Evolutionary conservation across 208 protist species (phyloP).

Genomic region (Vickermania spadyakhi): DNA sequence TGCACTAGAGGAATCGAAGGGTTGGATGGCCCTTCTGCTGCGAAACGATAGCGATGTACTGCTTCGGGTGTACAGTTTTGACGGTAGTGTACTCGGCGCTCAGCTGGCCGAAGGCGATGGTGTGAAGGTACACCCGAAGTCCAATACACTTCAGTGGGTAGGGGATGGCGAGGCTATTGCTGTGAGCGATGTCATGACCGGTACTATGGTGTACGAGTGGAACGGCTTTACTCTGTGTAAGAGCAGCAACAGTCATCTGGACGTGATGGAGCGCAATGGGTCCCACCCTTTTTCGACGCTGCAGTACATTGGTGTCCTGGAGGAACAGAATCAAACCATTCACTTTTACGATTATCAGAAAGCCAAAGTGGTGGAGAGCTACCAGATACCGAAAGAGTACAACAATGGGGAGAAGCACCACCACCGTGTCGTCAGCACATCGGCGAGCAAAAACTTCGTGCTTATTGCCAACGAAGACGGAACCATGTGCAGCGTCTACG

Average conservation of each 20-base stretch:
- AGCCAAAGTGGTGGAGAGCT: conserved; percentile 24
- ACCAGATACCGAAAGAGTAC: conserved; percentile 22
- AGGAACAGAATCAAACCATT: conserved; percentile 10
- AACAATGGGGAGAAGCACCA: conserved; percentile 10
- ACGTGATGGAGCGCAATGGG: conserved; percentile 22
- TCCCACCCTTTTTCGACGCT: conserved; percentile 16
- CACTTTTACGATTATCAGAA: conserved; percentile 52
- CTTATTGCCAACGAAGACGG: conserved; percentile 59
- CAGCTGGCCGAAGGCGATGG: conserved; percentile 24
- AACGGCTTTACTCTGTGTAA: conserved; percentile 5
- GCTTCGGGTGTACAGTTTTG: conserved; percentile 29
- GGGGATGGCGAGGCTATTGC: conserved; percentile 9
- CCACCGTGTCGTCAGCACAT: conserved; percentile 16
- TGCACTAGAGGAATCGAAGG: conserved; percentile 14
- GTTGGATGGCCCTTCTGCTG: conserved; percentile 20
- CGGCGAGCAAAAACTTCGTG: conserved; percentile 30
- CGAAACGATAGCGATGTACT: conserved; percentile 4
- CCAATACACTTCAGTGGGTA: conserved; percentile 38
- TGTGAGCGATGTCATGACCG: not conserved
- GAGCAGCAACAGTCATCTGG: conserved; percentile 13
- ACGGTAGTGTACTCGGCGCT: conserved; percentile 27
- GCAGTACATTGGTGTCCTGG: conserved; percentile 25
- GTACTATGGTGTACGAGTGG: not conserved
- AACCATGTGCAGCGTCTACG: conserved; percentile 49
- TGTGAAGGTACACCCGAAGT: conserved; percentile 11